Conservation (phyloP, 148 eudicot species). For the Heliamphora exappendiculata region DNA sequence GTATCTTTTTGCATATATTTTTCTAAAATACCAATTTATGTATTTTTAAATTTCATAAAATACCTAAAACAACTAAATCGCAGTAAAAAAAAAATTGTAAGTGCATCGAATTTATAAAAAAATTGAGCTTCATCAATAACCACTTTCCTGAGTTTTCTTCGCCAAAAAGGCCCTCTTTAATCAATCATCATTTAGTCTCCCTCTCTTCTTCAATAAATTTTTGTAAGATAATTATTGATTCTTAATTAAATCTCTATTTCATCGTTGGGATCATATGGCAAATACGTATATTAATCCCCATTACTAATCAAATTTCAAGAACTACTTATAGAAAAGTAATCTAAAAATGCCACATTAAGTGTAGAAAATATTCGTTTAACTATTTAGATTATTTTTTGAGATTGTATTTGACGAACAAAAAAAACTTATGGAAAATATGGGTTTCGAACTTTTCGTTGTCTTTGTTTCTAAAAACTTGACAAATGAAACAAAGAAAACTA, state of each 20-base stretch:
- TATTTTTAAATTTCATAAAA: no score
- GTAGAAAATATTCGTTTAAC: not conserved
- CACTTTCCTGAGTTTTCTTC: not conserved
- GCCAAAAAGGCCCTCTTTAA: not conserved
- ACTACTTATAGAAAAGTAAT: not conserved
- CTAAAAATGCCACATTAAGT: not conserved
- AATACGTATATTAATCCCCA: not conserved
- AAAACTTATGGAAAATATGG: no score
- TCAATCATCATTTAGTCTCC: not conserved
- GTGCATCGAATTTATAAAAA: no score
- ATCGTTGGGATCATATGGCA: not conserved
- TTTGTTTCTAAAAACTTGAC: not conserved
- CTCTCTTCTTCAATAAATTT: slow-evolving; percentile 1
- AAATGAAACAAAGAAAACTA: not conserved
- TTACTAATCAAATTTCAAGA: not conserved
- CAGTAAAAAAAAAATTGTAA: no score
- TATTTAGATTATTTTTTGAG: not conserved
- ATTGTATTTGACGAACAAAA: no score
- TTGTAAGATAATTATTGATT: not conserved
- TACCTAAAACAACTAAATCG: no score
- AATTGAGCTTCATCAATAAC: not conserved
- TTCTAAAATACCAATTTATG: no score
- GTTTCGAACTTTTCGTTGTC: no score
- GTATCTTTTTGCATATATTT: no score
- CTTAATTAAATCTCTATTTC: not conserved